Base-by-base conservation (phyloP, 2,329 filamentous ascomycete species). In the Ustilaginoidea virens region DNA sequence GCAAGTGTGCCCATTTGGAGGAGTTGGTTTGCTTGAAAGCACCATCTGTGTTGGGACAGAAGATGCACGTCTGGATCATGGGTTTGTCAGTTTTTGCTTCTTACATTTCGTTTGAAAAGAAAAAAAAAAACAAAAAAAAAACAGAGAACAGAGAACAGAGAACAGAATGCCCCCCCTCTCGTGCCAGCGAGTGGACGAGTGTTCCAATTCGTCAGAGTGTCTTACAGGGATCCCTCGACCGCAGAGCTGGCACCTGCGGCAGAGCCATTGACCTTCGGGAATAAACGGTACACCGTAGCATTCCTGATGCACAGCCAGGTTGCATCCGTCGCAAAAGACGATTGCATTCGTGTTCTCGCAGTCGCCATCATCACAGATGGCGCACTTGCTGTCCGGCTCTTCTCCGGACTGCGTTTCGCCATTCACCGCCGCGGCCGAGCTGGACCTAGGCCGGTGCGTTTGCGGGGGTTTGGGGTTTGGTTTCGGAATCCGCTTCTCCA, bases 271-370 rank as follows among this genome's bases (percentile, higher is more conserved):
- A 12, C 90, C 90, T 57, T 98, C 90, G 2, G 90, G 90, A 39
- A 98, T 98, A 52, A 94, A 98, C 1, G 90, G 90, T 26, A 98
- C 90, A 32, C 90, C 90, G 48, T 98, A 98, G 54, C 90, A 98
- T 58, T 98, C 90, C 52, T 98, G 90, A 53, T 98, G 90, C 7
- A 98, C 90, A 4, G 90, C 90, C 29, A 98, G 62, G 53, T 98
- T 92, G 54, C 90, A 98, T 3, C 90, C 90, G 49, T 98, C 90
- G 50, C 90, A 98, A 48, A 98, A 98, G 14, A 98, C 90, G 45
- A 98, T 98, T 1, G 90, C 90, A 47, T 98, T 98, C 14, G 90
- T 92, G 52, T 98, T 98, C 56, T 98, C 90, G 47, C 90, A 98
- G 48, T 98, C 90, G n/a, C 90, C 90, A 46, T 98, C 90, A 48